Conservation (phyloP, 768 basidiomycete genomes). For the Sistotremastrum niveocremeum region DNA sequence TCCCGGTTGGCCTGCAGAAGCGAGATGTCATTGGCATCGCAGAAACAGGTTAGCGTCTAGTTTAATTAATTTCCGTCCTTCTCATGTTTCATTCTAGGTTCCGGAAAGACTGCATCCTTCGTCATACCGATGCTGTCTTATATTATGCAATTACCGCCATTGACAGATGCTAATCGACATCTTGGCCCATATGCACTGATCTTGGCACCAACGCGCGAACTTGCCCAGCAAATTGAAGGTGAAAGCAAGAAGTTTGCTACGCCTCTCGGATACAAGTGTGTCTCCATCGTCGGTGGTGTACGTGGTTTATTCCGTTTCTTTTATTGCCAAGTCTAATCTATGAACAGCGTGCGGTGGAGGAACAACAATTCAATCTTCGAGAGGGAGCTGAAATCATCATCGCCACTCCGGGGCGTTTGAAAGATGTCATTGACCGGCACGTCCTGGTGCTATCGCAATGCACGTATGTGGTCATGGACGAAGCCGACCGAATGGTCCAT, state of each 20-base stretch:
- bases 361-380: conserved; percentile 95
- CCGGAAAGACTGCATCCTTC: conserved; percentile 97
- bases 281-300: conserved; percentile 97
- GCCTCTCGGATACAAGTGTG: conserved; percentile 84
- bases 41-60: conserved; percentile 63
- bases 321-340: conserved; percentile 6
- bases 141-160: conserved; percentile 71
- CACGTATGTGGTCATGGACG: conserved; percentile 98
- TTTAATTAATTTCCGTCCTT: background rate
- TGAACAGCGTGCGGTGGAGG: conserved; percentile 75
- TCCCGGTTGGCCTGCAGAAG: conserved; percentile 95
- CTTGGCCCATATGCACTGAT: conserved; percentile 90
- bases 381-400: conserved; percentile 98
- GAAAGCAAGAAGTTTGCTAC: conserved; percentile 87
- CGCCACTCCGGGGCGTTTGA: conserved; percentile 95
- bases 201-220: conserved; percentile 91
- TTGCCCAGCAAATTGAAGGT: conserved; percentile 93
- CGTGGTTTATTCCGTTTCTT: conserved; percentile 17
- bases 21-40: conserved; percentile 97
- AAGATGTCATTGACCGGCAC: conserved; percentile 93
- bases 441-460: conserved; percentile 94
- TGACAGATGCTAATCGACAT: conserved; percentile 88
- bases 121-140: conserved; percentile 97
- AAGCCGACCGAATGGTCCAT: conserved; percentile 98
- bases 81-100: conserved; percentile 39